Conservation (phyloP, 2,329 filamentous ascomycete species). For the Monosporascus sp. region DNA sequence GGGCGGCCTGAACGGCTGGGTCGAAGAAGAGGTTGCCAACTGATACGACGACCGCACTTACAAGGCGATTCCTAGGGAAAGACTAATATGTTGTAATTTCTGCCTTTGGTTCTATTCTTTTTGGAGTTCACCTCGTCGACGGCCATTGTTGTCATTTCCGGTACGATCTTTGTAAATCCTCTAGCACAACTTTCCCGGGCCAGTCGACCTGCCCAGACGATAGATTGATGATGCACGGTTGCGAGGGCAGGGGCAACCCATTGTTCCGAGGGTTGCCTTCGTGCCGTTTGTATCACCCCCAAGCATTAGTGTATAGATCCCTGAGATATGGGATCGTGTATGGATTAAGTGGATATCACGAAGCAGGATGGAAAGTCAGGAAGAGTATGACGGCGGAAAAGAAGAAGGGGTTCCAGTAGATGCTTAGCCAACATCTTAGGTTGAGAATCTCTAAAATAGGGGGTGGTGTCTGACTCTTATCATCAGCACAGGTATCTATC, state of each 20-base stretch:
- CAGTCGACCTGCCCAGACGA: constrained; percentile 9
- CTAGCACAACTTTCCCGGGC: constrained; percentile 26
- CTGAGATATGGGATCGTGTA: constrained; percentile 1
- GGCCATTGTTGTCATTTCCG: constrained; percentile 21
- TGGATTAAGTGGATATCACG: neutral
- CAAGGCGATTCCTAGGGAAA: constrained; percentile 20
- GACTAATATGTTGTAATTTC: constrained; percentile 40
- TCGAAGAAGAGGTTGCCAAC: constrained; percentile 61
- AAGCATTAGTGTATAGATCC: neutral
- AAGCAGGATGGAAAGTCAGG: neutral
- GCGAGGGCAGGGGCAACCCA: neutral
- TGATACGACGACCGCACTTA: constrained; percentile 26
- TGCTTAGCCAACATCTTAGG: neutral
- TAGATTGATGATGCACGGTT: constrained; percentile 4
- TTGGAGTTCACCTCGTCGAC: constrained; percentile 21
- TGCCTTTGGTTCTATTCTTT: constrained; percentile 22
- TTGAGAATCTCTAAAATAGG: neutral
- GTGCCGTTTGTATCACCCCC: too few relatives aligned
- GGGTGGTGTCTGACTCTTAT: constrained; percentile 10
- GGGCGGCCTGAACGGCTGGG: constrained; percentile 61
- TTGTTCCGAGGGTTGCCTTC: neutral
- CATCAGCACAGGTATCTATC: constrained; percentile 15
- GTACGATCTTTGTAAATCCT: constrained; percentile 28
- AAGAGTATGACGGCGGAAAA: neutral
- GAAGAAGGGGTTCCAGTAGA: constrained; percentile 3